A percentile compares a stretch with the other conserved stretches of the same genome.
Conservation (phyloP, 305 asterid species). For the Ilex paraguariensis region DNA sequence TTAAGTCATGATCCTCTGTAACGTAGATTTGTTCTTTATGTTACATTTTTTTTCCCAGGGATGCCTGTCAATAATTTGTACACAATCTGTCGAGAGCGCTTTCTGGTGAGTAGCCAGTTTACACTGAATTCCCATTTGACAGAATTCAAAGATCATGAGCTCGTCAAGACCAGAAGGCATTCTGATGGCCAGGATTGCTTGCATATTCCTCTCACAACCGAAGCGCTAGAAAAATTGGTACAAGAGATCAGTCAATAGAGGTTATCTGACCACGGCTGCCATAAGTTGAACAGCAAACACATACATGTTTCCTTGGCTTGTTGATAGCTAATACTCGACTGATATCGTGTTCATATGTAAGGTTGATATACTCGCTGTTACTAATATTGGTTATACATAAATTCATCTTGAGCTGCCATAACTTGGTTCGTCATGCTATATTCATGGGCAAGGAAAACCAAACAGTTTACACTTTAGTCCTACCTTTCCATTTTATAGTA, state of each 20-base stretch:
- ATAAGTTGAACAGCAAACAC: too few species aligned
- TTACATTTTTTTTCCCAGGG: constrained; percentile 36
- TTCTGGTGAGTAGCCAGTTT: constrained; percentile 82
- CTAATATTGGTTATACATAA: too few species aligned
- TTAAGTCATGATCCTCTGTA: constrained; percentile 2
- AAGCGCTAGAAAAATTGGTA: constrained; percentile 74
- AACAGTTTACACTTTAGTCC: too few species aligned
- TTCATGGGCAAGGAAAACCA: too few species aligned
- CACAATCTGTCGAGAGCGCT: constrained; percentile 13
- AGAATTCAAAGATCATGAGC: constrained; percentile 90
- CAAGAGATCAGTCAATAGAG: constrained; percentile 50
- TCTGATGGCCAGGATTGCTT: constrained; percentile 86
- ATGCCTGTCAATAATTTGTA: constrained; percentile 60
- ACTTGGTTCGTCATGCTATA: too few species aligned
- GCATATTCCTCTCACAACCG: constrained; percentile 69
- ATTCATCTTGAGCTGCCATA: too few species aligned
- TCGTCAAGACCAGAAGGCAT: constrained; percentile 73
- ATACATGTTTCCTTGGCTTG: too few species aligned
- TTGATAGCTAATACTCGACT: too few species aligned
- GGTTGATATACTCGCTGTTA: too few species aligned
- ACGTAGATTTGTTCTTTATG: neutral
- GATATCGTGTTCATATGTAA: too few species aligned
- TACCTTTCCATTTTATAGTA: too few species aligned
- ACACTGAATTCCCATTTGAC: constrained; percentile 87
- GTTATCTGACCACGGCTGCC: neutral